These are phyloP conservation scores for Metschnikowia matae DNA, from an alignment of 805 yeast genomes.

Conservation along the genomic window DNA sequence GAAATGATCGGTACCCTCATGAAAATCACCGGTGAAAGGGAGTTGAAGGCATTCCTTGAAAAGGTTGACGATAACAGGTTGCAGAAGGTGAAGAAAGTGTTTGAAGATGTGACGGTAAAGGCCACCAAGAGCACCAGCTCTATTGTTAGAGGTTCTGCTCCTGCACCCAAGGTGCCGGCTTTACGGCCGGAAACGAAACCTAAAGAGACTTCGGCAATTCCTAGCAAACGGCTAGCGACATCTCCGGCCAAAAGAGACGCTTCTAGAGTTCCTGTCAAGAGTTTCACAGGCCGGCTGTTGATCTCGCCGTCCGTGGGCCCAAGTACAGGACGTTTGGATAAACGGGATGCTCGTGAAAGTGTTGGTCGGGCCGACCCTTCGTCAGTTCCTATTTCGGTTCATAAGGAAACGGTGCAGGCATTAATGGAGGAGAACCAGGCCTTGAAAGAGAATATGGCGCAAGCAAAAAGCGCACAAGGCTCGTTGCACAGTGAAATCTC, in stretches of 20 bases:
- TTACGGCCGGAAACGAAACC: slow-evolving; percentile 5
- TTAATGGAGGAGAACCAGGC: slow-evolving; percentile 51
- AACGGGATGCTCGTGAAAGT: slow-evolving; percentile 6
- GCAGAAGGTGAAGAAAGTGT: slow-evolving; percentile 58
- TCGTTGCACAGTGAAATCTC: slow-evolving; percentile 23
- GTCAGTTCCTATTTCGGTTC: slow-evolving; percentile 1
- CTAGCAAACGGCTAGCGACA: slow-evolving; percentile 65
- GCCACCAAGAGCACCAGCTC: slow-evolving; percentile 4
- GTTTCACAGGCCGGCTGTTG: slow-evolving; percentile 43
- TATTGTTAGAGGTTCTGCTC: background rate
- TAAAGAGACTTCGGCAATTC: slow-evolving; percentile 31
- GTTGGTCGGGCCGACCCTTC: background rate
- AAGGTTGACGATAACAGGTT: slow-evolving; percentile 74
- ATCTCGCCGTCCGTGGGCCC: slow-evolving; percentile 19
- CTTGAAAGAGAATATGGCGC: slow-evolving; percentile 32
- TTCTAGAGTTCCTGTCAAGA: slow-evolving; percentile 27
- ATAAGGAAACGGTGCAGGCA: slow-evolving; percentile 27
- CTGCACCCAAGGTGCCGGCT: slow-evolving; percentile 4
- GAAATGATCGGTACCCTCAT: slow-evolving; percentile 75
- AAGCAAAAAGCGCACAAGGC: slow-evolving; percentile 21
- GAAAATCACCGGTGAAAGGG: slow-evolving; percentile 77
- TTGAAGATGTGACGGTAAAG: slow-evolving; percentile 52
- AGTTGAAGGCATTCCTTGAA: slow-evolving; percentile 54
- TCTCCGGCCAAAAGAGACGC: slow-evolving; percentile 47
- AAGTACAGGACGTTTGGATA: background rate